Evolutionary conservation across 1,139 yeast species (phyloP).

Genomic region (Magnusiomyces ingens): DNA sequence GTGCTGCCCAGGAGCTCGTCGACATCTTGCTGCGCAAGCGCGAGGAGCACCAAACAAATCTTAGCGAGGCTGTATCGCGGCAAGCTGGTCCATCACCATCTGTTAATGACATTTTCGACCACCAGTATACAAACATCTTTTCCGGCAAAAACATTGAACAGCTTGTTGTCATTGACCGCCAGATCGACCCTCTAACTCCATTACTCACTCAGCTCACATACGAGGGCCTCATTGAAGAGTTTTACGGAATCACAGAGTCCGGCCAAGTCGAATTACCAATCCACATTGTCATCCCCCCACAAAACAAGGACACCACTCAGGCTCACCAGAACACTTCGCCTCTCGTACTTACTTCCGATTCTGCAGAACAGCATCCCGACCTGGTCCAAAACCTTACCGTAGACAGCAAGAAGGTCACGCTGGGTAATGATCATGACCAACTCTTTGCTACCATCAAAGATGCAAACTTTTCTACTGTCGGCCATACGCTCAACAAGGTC

Average conservation of each 20-base stretch:
- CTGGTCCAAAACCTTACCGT: slow-evolving; percentile 9
- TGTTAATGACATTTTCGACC: slow-evolving; percentile 21
- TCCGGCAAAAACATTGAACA: slow-evolving; percentile 34
- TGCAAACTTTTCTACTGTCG: slow-evolving; percentile 74
- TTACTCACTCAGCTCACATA: slow-evolving; percentile 73
- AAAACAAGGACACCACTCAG: slow-evolving; percentile 3
- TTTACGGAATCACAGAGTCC: slow-evolving; percentile 46
- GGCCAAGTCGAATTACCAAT: slow-evolving; percentile 40
- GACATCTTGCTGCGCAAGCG: slow-evolving; percentile 29
- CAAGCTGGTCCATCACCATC: slow-evolving; percentile 6
- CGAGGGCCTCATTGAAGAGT: slow-evolving; percentile 74
- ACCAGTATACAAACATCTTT: slow-evolving; percentile 29
- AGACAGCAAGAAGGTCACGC: slow-evolving; percentile 31
- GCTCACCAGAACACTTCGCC: background rate
- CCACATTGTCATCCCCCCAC: slow-evolving; percentile 24
- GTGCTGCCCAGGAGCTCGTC: slow-evolving; percentile 38
- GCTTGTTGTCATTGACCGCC: slow-evolving; percentile 70
- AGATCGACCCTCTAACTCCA: slow-evolving; percentile 65
- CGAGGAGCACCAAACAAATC: slow-evolving; percentile 22
- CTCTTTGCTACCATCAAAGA: slow-evolving; percentile 49
- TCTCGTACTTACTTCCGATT: slow-evolving; percentile 2
- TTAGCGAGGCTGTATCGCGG: slow-evolving; percentile 18
- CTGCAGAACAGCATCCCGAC: slow-evolving; percentile 17
- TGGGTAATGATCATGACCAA: slow-evolving; percentile 33
- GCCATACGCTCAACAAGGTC: slow-evolving; percentile 58